A percentile compares a stretch with the other conserved stretches of the same genome.
These are phyloP conservation scores for Rutidosis leptorrhynchoides DNA, from an alignment of 129 eudicot genomes.

Conservation along the genomic window DNA sequence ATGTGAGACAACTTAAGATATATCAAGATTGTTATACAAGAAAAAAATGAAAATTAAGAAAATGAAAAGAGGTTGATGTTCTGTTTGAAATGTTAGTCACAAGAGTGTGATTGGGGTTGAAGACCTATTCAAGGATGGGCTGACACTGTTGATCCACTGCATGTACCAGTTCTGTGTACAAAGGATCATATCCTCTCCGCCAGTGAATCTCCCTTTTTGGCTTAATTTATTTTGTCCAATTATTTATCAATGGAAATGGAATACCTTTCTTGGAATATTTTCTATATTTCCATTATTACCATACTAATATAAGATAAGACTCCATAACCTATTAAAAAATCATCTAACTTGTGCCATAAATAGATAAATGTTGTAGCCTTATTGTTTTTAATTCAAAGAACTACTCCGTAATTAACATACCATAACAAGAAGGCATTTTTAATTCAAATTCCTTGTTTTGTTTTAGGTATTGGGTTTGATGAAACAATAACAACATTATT, in stretches of 20 bases:
- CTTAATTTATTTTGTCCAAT: constrained; percentile 31
- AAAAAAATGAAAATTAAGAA: not conserved
- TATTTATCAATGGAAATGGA: not conserved
- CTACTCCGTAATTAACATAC: no score
- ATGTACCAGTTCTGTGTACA: constrained; percentile 31
- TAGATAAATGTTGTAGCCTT: not conserved
- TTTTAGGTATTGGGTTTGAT: not conserved
- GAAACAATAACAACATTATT: no score
- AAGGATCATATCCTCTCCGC: constrained; percentile 32
- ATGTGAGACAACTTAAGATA: no score
- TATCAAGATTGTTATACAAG: no score
- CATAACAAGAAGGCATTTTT: not conserved
- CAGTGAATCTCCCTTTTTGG: constrained; percentile 36
- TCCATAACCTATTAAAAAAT: no score
- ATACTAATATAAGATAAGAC: not conserved
- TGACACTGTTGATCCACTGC: constrained; percentile 36
- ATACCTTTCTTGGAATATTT: constrained; percentile 16
- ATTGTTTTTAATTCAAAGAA: no score
- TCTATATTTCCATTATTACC: not conserved
- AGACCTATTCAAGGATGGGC: constrained; percentile 37
- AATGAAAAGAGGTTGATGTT: not conserved
- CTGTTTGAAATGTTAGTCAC: constrained; percentile 18
- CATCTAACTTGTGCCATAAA: not conserved
- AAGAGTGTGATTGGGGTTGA: constrained; percentile 14
- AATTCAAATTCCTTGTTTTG: not conserved